Conservation (phyloP, 23 red algal genomes). For the Cyanidium caldarium region DNA sequence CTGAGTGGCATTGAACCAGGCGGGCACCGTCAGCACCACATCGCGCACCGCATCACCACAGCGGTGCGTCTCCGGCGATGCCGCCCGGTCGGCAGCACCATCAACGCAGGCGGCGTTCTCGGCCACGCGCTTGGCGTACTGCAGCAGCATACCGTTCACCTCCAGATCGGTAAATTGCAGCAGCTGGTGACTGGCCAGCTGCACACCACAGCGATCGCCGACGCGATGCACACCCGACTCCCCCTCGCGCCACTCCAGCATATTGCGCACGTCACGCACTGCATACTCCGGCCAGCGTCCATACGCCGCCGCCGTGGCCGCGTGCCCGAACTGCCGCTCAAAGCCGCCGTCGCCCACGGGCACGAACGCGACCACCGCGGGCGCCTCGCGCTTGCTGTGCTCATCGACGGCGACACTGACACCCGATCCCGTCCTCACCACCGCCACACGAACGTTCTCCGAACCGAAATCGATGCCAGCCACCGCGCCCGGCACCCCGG, state of each 20-base stretch:
- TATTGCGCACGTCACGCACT: conserved; percentile 28
- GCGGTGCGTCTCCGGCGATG: conserved; percentile 10
- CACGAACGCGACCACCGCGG: conserved; percentile 70
- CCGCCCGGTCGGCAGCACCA: background rate
- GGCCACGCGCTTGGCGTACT: background rate
- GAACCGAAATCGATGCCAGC: conserved; percentile 15
- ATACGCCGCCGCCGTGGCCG: conserved; percentile 49
- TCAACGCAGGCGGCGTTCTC: background rate
- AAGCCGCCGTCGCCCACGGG: conserved; percentile 16
- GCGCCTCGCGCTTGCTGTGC: conserved; percentile 85
- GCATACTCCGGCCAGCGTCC: conserved; percentile 22
- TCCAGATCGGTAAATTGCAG: conserved; percentile 29
- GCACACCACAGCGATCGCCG: background rate
- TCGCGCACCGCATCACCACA: conserved; percentile 34
- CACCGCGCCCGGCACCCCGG: no score
- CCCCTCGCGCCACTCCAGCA: conserved; percentile 12
- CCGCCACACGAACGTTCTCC: conserved; percentile 11
- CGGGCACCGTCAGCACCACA: conserved; percentile 56
- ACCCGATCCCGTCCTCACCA: background rate
- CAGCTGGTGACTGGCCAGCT: conserved; percentile 6
- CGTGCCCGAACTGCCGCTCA: conserved; percentile 83
- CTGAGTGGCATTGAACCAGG: conserved; percentile 46
- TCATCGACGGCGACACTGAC: conserved; percentile 71
- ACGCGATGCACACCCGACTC: background rate
- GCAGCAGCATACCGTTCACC: conserved; percentile 47